Evolutionary conservation across 345 rosid species (phyloP).

Genomic region (Microcos paniculata): DNA sequence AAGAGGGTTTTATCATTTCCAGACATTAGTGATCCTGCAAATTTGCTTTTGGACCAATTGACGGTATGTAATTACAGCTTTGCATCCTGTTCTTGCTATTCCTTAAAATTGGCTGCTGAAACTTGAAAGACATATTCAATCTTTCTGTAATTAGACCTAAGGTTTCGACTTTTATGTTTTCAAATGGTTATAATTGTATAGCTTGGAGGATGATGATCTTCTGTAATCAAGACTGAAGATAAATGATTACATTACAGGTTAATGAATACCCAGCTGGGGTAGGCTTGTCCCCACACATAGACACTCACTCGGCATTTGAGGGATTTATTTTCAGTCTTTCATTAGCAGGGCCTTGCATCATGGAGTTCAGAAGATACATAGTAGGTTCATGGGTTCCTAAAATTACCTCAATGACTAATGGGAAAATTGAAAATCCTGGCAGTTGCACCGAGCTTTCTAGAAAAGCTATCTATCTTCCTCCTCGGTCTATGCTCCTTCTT

Average conservation of each 20-base stretch:
- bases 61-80: conserved; percentile 51
- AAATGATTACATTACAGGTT: conserved; percentile 47
- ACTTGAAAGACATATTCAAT: not conserved
- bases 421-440: conserved; percentile 34
- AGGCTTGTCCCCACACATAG: conserved; percentile 95
- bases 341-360: conserved; percentile 93
- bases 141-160: not conserved
- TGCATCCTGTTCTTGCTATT: not conserved
- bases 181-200: conserved; percentile 8
- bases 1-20: conserved; percentile 54
- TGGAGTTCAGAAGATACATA: conserved; percentile 88
- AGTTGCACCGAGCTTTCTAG: conserved; percentile 37
- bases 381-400: conserved; percentile 46
- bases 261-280: conserved; percentile 97
- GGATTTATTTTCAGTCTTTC: conserved; percentile 92
- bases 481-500: conserved; percentile 85
- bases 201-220: conserved; percentile 8
- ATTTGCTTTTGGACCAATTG: conserved; percentile 66
- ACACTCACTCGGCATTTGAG: conserved; percentile 95
- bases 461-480: conserved; percentile 80
- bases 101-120: not conserved
- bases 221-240: conserved; percentile 22
- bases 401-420: conserved; percentile 29
- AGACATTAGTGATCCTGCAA: conserved; percentile 34
- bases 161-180: not conserved